Evolutionary conservation across 2,329 filamentous ascomycete genomes (phyloP), one percentile per base, ranked within the genome.

Genomic region (Pseudocercospora musae): DNA sequence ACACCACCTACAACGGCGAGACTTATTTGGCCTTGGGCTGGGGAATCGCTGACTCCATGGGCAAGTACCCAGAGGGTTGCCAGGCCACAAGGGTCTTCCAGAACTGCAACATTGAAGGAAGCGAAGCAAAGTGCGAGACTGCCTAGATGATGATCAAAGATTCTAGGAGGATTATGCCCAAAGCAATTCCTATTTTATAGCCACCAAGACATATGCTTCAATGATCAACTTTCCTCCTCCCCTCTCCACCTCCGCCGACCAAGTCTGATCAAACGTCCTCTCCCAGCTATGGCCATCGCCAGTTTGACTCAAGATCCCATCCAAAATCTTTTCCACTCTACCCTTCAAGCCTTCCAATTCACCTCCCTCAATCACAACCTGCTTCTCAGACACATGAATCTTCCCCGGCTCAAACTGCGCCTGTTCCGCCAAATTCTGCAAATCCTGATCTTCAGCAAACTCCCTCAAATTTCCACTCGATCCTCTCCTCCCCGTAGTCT

Each of bases 81-180:
- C 6, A 9, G 3, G 9, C 7, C n/a, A 61, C 62, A 18, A 11
- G 56, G n/a, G 49, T 65, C 7, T 23, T 18, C 4, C 49, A 49
- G 46, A 63, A 46, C 18, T 65, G 63, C 53, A 63, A 63, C 44
- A 54, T 65, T 4, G 59, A 52, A 20, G 60, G 57, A 33, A 60
- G 60, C 20, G 33, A 21, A 11, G 31, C 56, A 20, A 31, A 37
- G n/a, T 62, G 61, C 40, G 18, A 40, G 37, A 6, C 37, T 8
- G 18, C 37, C 1, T 40, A 40, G 6, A 40, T 40, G 4, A 18
- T 8, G 37, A 40, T 18, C 1, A n/a, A 40, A 8, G 15, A 40
- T 18, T 15, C 37, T 8, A 8, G 27, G 27, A 29, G 27, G 27
- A 9, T 8, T 29, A 29, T 29, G 27, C 62, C 61, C 62, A 58